Base-by-base conservation (phyloP, 108 stramenopile genomes). In the Cyclostephanos invisitatus region DNA sequence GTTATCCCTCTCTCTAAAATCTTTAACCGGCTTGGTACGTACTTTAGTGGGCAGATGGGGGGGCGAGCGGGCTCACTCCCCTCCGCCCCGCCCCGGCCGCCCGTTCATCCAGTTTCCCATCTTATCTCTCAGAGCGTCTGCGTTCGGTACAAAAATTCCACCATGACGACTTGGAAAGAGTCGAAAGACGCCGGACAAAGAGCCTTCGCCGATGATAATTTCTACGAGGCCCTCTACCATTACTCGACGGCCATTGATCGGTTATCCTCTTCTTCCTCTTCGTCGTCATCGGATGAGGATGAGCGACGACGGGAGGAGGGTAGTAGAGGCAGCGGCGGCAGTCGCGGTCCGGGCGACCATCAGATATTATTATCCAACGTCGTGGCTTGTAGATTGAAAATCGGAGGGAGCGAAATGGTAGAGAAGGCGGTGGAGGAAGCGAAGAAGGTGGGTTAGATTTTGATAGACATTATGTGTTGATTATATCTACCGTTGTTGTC, bases 331-430 rank as follows among this genome's bases (percentile, higher is more conserved):
- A 6, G 44, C 46, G 40, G 29, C 21, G 40, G 28, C 17, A 20
- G 60, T 47, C 32, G 21, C 11, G 18, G 32, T 32, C 6, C 27
- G 65, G 55, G 25, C 66, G 61, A 65, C 10, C 64, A 59, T 44
- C 72, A 73, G 58, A 47, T 73, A 27, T 51, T 73, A 27, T 58
- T 73, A 47, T 65, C 64, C 40, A 73, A 73, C 35, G 64, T 65
- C 40, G 40, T 73, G 9, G 90, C 90, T 12, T 91, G 90, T 83
- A 85, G 90, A 37, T 60, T 94, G 60, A 84, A 90, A 49, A 78
- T 89, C 64, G 89, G 87, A 7, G 93, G 87, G 17, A 56, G 70
- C 15, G 83, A 77, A 0, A 85, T 83, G 63, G 74, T 77, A 8
- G 68, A 68, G 49, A 84, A 77, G 21, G 92, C 89, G 5, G 78